Base-by-base conservation (phyloP, 345 rosid genomes). In the Iberis pinnata region DNA sequence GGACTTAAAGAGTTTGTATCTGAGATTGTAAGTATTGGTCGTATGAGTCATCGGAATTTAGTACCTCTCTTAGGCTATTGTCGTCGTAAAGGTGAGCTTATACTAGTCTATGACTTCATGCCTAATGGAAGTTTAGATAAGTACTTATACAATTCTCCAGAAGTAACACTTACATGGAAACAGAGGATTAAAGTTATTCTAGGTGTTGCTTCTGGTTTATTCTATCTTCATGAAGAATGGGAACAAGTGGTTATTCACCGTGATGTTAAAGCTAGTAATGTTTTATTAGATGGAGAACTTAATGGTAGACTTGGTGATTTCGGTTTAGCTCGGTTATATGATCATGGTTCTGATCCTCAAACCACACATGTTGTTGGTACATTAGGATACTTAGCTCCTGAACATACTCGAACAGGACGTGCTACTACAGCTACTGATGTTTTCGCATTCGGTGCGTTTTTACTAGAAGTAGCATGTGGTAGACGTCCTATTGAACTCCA, bases 321-420 rank as follows among this genome's bases (percentile, higher is more conserved):
- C 26, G 96, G 98, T 13, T 79, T 90, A 5, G 95, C 98, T 10
- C 74, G 85, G 71, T 52, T 90, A 69, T 83, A 81, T 4, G 95
- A 81, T 53, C 95, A 80, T 14, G 95, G 93, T 10, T 68, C 88
- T 9, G 81, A 84, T 57, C 96, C 96, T 16, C 70, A 73, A 49
- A 87, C 96, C 11, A 90, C 96, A 0, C 78, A 80, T 9, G 93
- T 90, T 2, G 96, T 87, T 8, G 95, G 98, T 49, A 90, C 98
- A 6, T 64, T 90, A 60, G 96, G 98, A 0, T 90, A 90, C 72
- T 52, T 90, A 42, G 96, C 98, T 16, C 98, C 98, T 2, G 98
- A 90, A 58, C 72, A 81, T 4, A 78, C 95, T 10, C 61, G 80
- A 64, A 84, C 95, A 9, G 98, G 93, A 18, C 89, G 82, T 72